These are phyloP conservation scores for Chimonanthus salicifolius DNA, from an alignment of 164 flowering plant genomes.

Conservation along the genomic window DNA sequence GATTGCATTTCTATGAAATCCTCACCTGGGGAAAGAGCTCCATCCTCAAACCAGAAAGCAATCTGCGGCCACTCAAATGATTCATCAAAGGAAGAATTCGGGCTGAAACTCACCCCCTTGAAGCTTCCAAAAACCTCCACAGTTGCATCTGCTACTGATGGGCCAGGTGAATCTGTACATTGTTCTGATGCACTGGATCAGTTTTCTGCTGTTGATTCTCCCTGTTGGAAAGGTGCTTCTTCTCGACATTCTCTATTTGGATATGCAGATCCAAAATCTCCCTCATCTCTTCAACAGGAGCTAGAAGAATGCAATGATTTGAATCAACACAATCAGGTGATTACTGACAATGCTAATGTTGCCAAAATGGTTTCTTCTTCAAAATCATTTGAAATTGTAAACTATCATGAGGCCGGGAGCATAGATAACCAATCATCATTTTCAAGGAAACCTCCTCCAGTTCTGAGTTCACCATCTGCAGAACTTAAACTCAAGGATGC, in stretches of 20 bases:
- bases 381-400: neutral
- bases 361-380: slow-evolving; percentile 12
- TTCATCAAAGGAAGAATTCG: slow-evolving; percentile 9
- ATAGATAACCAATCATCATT: slow-evolving; percentile 11
- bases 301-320: slow-evolving; percentile 14
- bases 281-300: slow-evolving; percentile 12
- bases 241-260: slow-evolving; percentile 26
- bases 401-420: slow-evolving; percentile 3
- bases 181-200: slow-evolving; percentile 33
- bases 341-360: slow-evolving; percentile 14
- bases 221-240: slow-evolving; percentile 77
- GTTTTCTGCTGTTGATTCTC: slow-evolving; percentile 55
- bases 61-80: slow-evolving; percentile 10
- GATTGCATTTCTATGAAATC: slow-evolving; percentile 9
- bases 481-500: slow-evolving; percentile 1
- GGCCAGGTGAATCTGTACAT: slow-evolving; percentile 20
- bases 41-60: slow-evolving; percentile 13
- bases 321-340: slow-evolving; percentile 15
- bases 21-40: slow-evolving; percentile 11
- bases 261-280: slow-evolving; percentile 19
- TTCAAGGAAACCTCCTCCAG: slow-evolving; percentile 12
- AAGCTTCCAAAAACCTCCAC: slow-evolving; percentile 14
- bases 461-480: neutral
- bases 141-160: slow-evolving; percentile 13
- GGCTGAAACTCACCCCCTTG: slow-evolving; percentile 11